These are phyloP conservation scores for Blakeslea trispora DNA, from an alignment of 371 early-diverging fungal genomes.

Conservation along the genomic window DNA sequence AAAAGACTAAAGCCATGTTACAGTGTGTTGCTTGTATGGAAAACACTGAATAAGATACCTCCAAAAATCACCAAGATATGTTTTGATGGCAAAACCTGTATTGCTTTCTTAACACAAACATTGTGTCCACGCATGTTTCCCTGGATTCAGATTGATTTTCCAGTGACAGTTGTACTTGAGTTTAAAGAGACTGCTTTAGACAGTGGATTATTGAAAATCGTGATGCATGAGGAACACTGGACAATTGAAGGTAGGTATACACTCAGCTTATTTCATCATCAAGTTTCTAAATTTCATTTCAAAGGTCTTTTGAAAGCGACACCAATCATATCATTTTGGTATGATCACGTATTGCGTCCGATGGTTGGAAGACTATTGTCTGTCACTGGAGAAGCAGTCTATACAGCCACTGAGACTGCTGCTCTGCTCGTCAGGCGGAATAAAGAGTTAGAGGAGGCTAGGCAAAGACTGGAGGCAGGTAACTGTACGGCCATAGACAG, in stretches of 20 bases:
- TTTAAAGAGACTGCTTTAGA: constrained; percentile 42
- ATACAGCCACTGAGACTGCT: constrained; percentile 49
- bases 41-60: constrained; percentile 48
- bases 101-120: constrained; percentile 48
- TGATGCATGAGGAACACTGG: constrained; percentile 57
- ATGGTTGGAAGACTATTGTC: constrained; percentile 52
- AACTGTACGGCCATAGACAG: not conserved
- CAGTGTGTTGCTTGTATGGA: constrained; percentile 55
- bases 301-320: constrained; percentile 55
- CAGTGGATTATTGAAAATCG: constrained; percentile 44
- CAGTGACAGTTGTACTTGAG: constrained; percentile 49
- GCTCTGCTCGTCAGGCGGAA: constrained; percentile 23
- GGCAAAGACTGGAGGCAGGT: constrained; percentile 7
- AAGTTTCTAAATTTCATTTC: too few relatives aligned
- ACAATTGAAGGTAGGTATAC: constrained; percentile 43
- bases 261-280: not conserved
- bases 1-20: too few relatives aligned
- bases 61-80: constrained; percentile 48
- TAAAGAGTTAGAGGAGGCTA: constrained; percentile 34
- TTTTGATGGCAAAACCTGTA: constrained; percentile 43
- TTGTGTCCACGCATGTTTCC: constrained; percentile 54
- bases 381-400: constrained; percentile 53
- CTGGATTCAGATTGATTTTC: constrained; percentile 43
- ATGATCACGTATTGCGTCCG: constrained; percentile 57
- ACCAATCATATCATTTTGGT: constrained; percentile 62